Base-by-base conservation (phyloP, 352 stramenopile species). In the Phytophthora cactorum region DNA sequence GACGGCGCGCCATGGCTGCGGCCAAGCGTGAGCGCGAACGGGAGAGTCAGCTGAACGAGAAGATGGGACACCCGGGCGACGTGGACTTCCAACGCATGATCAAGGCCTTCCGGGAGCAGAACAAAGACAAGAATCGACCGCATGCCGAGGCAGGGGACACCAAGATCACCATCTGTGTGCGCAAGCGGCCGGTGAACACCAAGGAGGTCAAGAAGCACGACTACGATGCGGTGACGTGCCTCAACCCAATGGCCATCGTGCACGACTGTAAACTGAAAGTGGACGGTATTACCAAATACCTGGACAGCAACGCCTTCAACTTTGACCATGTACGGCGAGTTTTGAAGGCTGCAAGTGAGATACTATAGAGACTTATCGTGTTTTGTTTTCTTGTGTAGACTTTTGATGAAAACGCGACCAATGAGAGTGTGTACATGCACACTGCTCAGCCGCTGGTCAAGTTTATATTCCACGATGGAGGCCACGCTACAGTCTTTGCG, bases 211-310 rank as follows among this genome's bases (percentile, higher is more conserved):
- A 93, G 73, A 90, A 88, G 32, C 80, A 86, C 46, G 97, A 99
- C 75, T 98, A 99, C 68, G 97, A 99, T 79, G 93, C 95, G 5
- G 89, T 99, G 0, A 98, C 94, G 52, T 98, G 90, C 47, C 79
- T 97, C 38, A 98, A 99, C 74, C 97, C 97, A 8, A 92, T 92
- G 66, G 84, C 88, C 31, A 93, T 96, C 59, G 96, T 99, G 34
- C 97, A 99, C 79, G 93, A 98, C 64, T 98, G 96, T 66, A 99
- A 99, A 75, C 81, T 99, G 43, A 96, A 97, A 61, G 98, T 99
- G 12, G 97, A 99, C 74, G 97, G 97, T 29, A 99, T 99, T 62
- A 98, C 92, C 49, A 99, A 99, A 79, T 99, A 98, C 70, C 81
- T 99, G 12, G 97, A 99, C 74, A 98, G 97, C 74, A 98, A 97